Evolutionary conservation across 2,329 filamentous ascomycete genomes (phyloP).

Genomic region (Monosporascus sp.): DNA sequence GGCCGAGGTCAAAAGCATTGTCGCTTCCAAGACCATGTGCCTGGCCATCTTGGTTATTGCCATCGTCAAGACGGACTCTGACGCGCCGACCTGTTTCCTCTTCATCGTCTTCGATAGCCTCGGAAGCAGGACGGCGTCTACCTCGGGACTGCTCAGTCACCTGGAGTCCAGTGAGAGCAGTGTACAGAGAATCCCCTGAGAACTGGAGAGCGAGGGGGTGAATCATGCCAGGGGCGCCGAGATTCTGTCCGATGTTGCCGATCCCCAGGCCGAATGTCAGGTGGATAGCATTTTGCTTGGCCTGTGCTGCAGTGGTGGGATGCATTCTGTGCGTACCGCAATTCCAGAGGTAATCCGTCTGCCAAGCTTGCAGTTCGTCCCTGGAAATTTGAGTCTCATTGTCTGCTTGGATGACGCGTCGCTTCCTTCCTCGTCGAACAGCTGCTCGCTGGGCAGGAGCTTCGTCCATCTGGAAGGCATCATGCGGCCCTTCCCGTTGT

Average conservation of each 20-base stretch:
- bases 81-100: slow-evolving; percentile 32
- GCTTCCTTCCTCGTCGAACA: slow-evolving; percentile 18
- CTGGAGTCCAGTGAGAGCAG: slow-evolving; percentile 30
- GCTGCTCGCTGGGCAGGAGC: slow-evolving; percentile 6
- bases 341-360: slow-evolving; percentile 41
- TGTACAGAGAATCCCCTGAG: slow-evolving; percentile 38
- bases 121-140: slow-evolving; percentile 35
- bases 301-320: slow-evolving; percentile 27
- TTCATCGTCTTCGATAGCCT: slow-evolving; percentile 37
- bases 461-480: slow-evolving; percentile 9
- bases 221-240: slow-evolving; percentile 22
- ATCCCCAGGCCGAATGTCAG: slow-evolving; percentile 36
- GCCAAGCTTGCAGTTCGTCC: slow-evolving; percentile 35
- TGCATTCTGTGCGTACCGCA: slow-evolving; percentile 32
- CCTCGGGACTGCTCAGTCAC: slow-evolving; percentile 14
- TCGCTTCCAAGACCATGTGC: slow-evolving; percentile 21
- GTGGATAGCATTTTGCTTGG: slow-evolving; percentile 37
- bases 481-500: slow-evolving; percentile 17
- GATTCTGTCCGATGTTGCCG: slow-evolving; percentile 29
- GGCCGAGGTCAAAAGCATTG: slow-evolving; percentile 12
- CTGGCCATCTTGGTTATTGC: slow-evolving; percentile 12
- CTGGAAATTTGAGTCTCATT: slow-evolving; percentile 30
- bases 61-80: slow-evolving; percentile 28
- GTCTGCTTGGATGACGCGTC: slow-evolving; percentile 19
- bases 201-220: slow-evolving; percentile 44